Evolutionary conservation across 2,329 filamentous ascomycete species (phyloP), one percentile per base, ranked within the genome.

Genomic region (Colletotrichum limetticola): DNA sequence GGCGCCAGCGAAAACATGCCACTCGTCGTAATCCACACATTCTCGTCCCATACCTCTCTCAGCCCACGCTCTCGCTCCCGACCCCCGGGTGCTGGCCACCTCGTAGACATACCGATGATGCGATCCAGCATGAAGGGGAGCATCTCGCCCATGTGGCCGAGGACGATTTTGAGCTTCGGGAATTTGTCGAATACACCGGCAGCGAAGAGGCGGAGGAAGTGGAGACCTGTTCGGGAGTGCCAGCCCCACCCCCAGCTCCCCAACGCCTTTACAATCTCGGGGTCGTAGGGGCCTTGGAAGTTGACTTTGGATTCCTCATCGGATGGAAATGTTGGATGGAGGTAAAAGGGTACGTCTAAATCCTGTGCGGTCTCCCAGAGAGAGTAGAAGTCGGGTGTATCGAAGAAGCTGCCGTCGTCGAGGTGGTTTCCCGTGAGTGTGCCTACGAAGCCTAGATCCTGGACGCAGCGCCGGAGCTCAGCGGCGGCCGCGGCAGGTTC

Each of bases 21-120:
- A 67, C 84, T 87, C 2, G 88, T 90, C 0, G 89, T 90, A 28
- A 91, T 78, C 85, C 87, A 91, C 9, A 91, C 80, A 68, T 91
- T 91, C 72, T 84, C 79, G 55, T 86, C 83, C 84, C 87, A 91
- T 1, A 90, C 87, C 12, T 88, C 82, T 14, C 80, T 77, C 58
- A 91, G 85, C 0, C 80, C 78, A 4, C 83, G 75, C 70, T 78
- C 71, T 67, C 79, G 78, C 79, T 77, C 77, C 80, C 42, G 78
- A 68, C 77, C 77, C 80, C 42, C 78, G 68, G 37, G 59, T 59
- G 24, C 76, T 74, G 46, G 74, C 63, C 76, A 72, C 77, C 61
- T 56, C 1, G 37, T 24, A 5, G 69, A 71, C 0, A 55, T n/a
- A 11, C n/a, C 53, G 11, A 64, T 24, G 63, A 86, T 83, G 4